phyloP scores from a whole-genome alignment of 2,329 filamentous ascomycete species.

The Sclerotinia subarctica region DNA sequence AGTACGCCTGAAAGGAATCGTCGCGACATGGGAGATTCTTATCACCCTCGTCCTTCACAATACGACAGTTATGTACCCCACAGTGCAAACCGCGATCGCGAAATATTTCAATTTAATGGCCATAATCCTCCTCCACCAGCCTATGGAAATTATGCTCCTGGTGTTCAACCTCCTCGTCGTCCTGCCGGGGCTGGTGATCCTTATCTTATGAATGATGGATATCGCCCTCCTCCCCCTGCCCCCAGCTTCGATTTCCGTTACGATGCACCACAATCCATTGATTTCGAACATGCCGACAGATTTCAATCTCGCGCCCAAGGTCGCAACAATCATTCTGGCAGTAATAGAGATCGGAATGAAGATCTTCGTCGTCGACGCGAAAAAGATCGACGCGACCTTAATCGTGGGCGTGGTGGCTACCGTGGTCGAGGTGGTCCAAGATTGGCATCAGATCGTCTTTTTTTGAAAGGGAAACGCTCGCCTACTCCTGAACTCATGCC shows the following conservation, averaged over 20 bases:
- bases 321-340: constrained; percentile 23
- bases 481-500: constrained; percentile 40
- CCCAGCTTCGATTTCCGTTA: constrained; percentile 36
- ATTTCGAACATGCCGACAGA: constrained; percentile 29
- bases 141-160: constrained; percentile 20
- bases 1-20: background rate
- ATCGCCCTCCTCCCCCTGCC: constrained; percentile 22
- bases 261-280: constrained; percentile 35
- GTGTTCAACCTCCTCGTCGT: constrained; percentile 25
- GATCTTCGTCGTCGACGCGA: constrained; percentile 3
- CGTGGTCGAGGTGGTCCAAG: constrained; percentile 34
- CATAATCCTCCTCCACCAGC: constrained; percentile 19
- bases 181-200: constrained; percentile 9
- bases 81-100: constrained; percentile 17
- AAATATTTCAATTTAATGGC: constrained; percentile 33
- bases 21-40: constrained; percentile 26
- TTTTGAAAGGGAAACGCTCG: constrained; percentile 38
- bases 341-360: constrained; percentile 17
- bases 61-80: constrained; percentile 18
- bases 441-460: constrained; percentile 37
- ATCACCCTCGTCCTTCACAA: constrained; percentile 23
- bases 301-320: constrained; percentile 31
- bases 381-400: constrained; percentile 8
- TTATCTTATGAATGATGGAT: constrained; percentile 18
- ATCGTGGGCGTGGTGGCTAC: constrained; percentile 30